Evolutionary conservation across 2,329 filamentous ascomycete genomes (phyloP).

Genomic region (Ceratocystis cacaofunesta): DNA sequence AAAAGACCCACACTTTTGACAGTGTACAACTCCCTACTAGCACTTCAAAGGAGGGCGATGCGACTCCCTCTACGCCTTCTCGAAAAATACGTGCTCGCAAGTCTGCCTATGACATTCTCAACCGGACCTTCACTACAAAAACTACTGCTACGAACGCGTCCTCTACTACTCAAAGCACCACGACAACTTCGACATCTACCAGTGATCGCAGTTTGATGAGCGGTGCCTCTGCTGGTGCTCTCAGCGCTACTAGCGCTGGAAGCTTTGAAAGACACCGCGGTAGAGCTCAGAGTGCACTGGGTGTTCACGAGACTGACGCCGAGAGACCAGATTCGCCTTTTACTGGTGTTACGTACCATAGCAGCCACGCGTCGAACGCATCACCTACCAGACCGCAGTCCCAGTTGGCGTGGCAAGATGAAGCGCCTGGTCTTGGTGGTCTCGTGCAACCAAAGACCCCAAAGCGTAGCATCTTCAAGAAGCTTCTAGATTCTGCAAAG

Average conservation of each 20-base stretch:
- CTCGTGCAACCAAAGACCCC: slow-evolving; percentile 61
- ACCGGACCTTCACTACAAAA: slow-evolving; percentile 74
- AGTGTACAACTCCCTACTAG: slow-evolving; percentile 46
- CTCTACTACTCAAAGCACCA: slow-evolving; percentile 53
- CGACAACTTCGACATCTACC: slow-evolving; percentile 59
- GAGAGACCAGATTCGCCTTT: slow-evolving; percentile 49
- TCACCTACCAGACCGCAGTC: slow-evolving; percentile 41
- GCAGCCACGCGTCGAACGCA: slow-evolving; percentile 59
- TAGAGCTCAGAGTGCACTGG: slow-evolving; percentile 50
- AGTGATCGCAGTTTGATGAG: slow-evolving; percentile 88
- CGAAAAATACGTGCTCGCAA: slow-evolving; percentile 47
- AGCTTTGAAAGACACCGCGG: slow-evolving; percentile 68
- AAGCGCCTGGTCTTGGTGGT: slow-evolving; percentile 60
- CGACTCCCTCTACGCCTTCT: neutral
- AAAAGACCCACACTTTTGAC: slow-evolving; percentile 29
- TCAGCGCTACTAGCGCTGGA: slow-evolving; percentile 89
- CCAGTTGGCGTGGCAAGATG: slow-evolving; percentile 49
- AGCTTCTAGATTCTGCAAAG: slow-evolving; percentile 86
- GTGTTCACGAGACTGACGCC: slow-evolving; percentile 39
- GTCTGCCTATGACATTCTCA: slow-evolving; percentile 68
- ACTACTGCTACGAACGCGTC: slow-evolving; percentile 72
- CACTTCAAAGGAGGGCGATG: slow-evolving; percentile 23
- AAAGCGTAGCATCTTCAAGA: slow-evolving; percentile 85
- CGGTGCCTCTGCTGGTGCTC: slow-evolving; percentile 72
- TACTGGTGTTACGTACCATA: slow-evolving; percentile 78